Evolutionary conservation across 306 rosid genomes (phyloP).

Genomic region (Dalbergia oliveri): DNA sequence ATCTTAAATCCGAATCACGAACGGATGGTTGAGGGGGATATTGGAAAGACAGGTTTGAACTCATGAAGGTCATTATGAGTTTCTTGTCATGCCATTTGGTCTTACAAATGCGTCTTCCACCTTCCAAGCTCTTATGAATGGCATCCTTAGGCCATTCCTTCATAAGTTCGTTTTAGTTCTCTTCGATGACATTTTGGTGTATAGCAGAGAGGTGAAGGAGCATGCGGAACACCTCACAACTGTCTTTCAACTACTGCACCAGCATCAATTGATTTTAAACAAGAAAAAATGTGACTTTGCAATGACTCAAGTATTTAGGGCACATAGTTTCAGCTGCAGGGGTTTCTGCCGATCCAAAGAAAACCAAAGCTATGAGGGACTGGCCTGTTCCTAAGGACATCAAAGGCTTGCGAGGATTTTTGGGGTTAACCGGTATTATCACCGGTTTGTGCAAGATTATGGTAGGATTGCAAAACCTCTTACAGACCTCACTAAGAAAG

Average conservation of each 20-base stretch:
- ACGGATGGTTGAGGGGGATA: neutral
- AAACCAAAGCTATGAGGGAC: too few relatives aligned
- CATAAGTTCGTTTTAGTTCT: too few relatives aligned
- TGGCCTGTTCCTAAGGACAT: neutral
- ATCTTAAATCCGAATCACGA: neutral
- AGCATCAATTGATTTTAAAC: too few relatives aligned
- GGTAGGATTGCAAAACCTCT: neutral
- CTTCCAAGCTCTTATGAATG: neutral
- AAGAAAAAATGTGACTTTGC: neutral
- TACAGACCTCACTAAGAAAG: neutral
- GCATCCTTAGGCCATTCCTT: neutral
- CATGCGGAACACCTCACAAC: accelerated
- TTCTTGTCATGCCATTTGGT: neutral
- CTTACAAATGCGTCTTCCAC: neutral
- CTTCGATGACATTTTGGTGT: neutral
- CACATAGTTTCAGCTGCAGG: neutral
- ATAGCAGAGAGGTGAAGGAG: too few relatives aligned
- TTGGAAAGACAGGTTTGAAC: neutral
- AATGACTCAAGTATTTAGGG: neutral
- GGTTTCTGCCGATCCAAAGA: neutral
- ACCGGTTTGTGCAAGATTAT: neutral
- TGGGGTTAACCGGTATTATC: neutral
- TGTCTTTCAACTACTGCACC: neutral
- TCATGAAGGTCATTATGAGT: neutral
- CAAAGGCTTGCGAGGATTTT: neutral